Conservation (phyloP, 169 alveolate genomes). For the Neospora caninum region DNA sequence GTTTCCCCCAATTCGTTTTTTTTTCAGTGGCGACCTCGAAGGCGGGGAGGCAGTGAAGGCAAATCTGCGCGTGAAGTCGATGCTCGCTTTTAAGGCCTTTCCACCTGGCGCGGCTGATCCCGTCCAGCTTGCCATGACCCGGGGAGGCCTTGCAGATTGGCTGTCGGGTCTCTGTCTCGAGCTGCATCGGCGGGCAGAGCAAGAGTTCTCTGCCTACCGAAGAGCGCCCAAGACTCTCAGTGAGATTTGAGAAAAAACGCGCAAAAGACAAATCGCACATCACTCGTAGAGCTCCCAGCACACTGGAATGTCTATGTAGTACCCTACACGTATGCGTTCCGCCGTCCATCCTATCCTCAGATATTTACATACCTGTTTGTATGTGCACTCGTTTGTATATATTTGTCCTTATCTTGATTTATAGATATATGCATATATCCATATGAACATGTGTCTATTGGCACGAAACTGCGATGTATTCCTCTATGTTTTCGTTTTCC, state of each 20-base stretch:
- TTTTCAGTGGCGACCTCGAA: constrained; percentile 45
- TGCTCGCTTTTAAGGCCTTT: constrained; percentile 53
- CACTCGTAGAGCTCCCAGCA: too few species aligned
- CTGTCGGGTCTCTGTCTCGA: constrained; percentile 16
- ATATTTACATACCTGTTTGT: too few species aligned
- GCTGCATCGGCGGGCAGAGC: constrained; percentile 14
- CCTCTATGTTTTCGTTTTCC: too few species aligned
- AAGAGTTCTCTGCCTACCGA: background rate
- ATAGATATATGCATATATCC: too few species aligned
- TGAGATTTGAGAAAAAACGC: background rate
- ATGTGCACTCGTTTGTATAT: too few species aligned
- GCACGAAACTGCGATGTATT: too few species aligned
- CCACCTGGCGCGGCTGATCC: background rate
- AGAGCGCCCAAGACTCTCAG: constrained; percentile 27
- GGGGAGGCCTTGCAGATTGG: constrained; percentile 12
- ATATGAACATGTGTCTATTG: too few species aligned
- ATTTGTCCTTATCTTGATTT: too few species aligned
- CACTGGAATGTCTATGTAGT: too few species aligned
- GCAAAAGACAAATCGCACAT: too few species aligned
- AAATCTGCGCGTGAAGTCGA: constrained; percentile 42
- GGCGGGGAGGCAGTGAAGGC: constrained; percentile 49
- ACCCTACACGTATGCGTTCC: too few species aligned
- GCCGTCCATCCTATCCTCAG: too few species aligned
- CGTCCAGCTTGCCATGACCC: background rate
- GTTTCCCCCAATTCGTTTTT: background rate